A percentile compares a stretch with the other conserved stretches of the same genome.
These are phyloP conservation scores for Paecilomyces dactylethromorphus DNA, from an alignment of 2,329 filamentous ascomycete species.

Conservation along the genomic window DNA sequence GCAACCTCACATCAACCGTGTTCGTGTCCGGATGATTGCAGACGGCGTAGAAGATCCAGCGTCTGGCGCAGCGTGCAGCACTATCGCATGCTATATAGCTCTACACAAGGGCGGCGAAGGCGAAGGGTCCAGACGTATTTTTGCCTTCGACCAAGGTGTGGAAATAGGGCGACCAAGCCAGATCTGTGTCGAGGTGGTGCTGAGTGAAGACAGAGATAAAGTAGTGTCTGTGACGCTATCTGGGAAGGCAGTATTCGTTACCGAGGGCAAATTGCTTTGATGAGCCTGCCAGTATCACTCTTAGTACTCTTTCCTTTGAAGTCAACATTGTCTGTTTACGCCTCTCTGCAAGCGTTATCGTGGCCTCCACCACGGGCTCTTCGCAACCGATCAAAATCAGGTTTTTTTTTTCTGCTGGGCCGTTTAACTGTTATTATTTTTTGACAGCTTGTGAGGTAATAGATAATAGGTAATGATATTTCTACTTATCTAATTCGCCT, in stretches of 20 bases:
- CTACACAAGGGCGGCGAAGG: slow-evolving; percentile 31
- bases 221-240: slow-evolving; percentile 12
- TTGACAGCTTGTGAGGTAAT: background rate
- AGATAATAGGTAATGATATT: too few relatives aligned
- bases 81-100: slow-evolving; percentile 39
- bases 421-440: background rate
- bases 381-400: background rate
- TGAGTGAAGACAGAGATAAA: slow-evolving; percentile 14
- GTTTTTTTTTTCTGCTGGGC: background rate
- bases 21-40: slow-evolving; percentile 24
- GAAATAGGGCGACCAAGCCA: slow-evolving; percentile 48
- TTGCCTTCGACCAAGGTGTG: slow-evolving; percentile 44
- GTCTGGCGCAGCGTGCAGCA: slow-evolving; percentile 46
- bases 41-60: slow-evolving; percentile 41
- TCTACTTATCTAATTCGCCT: background rate
- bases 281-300: background rate
- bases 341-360: background rate
- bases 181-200: slow-evolving; percentile 38
- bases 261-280: slow-evolving; percentile 4
- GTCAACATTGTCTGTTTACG: background rate
- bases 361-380: background rate
- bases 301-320: background rate
- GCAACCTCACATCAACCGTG: slow-evolving; percentile 20
- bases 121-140: slow-evolving; percentile 21
- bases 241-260: slow-evolving; percentile 11